Evolutionary conservation across 495 filamentous ascomycete genomes (phyloP).

Genomic region (Geoglossum glabrum): DNA sequence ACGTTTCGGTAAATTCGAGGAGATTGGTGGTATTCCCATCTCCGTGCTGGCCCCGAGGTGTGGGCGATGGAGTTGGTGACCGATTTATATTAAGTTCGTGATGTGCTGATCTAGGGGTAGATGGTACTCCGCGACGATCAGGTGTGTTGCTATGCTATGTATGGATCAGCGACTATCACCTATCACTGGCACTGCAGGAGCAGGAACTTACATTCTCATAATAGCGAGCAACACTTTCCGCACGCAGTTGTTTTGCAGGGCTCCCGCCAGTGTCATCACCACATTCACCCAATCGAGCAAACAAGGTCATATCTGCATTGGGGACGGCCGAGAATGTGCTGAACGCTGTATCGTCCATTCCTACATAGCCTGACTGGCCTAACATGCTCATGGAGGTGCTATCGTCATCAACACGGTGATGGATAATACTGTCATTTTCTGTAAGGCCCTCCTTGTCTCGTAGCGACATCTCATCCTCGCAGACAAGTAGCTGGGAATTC

Average conservation of each 20-base stretch:
- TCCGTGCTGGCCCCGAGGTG: conserved; percentile 29
- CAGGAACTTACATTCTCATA: background rate
- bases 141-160: conserved; percentile 10
- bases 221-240: background rate
- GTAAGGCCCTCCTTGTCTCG: background rate
- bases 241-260: conserved; percentile 14
- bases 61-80: conserved; percentile 30
- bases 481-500: background rate
- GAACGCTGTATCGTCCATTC: conserved; percentile 61
- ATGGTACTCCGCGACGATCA: conserved; percentile 10
- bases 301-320: conserved; percentile 57
- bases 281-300: conserved; percentile 44
- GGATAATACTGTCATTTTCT: background rate
- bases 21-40: conserved; percentile 44
- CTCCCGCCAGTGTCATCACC: conserved; percentile 22
- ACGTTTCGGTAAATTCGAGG: conserved; percentile 73
- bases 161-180: background rate
- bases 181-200: background rate
- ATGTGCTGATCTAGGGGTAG: conserved; percentile 14
- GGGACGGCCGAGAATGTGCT: conserved; percentile 75
- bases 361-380: conserved; percentile 12
- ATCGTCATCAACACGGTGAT: background rate
- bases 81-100: conserved; percentile 12
- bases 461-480: background rate
- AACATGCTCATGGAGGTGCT: background rate